Evolutionary conservation across 2,329 filamentous ascomycete species (phyloP).

Genomic region (Monascus ruber): DNA sequence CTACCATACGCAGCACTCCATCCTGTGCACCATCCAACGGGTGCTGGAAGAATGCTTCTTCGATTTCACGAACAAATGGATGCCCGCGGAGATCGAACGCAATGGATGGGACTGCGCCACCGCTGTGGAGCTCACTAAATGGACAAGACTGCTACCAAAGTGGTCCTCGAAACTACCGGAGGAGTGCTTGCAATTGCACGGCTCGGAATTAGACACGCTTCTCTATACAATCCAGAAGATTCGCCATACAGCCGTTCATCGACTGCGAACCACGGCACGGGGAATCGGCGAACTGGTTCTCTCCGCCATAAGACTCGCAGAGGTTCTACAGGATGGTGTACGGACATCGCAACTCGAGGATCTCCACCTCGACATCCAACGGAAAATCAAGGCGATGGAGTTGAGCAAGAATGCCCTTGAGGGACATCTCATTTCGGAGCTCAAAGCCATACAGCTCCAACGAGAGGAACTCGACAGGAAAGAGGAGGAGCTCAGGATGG

Average conservation of each 20-base stretch:
- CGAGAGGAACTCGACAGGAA: conserved; percentile 27
- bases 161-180: conserved; percentile 11
- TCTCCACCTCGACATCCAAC: conserved; percentile 16
- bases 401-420: conserved; percentile 20
- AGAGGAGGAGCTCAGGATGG: conserved; percentile 10
- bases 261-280: conserved; percentile 15
- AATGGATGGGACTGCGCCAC: conserved; percentile 23
- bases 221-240: conserved; percentile 14
- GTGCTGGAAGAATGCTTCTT: conserved; percentile 33
- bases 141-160: conserved; percentile 16
- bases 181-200: conserved; percentile 9
- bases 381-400: conserved; percentile 15
- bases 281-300: conserved; percentile 15
- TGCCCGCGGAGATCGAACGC: conserved; percentile 18
- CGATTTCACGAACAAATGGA: conserved; percentile 23
- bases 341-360: conserved; percentile 19
- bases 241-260: conserved; percentile 24
- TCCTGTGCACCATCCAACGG: conserved; percentile 25
- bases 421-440: conserved; percentile 10
- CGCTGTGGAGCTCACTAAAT: conserved; percentile 27
- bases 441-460: conserved; percentile 20
- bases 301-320: conserved; percentile 17
- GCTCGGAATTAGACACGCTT: conserved; percentile 8
- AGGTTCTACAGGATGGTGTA: conserved; percentile 15
- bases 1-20: conserved; percentile 25